Evolutionary conservation across 108 stramenopile species (phyloP).

Genomic region (Pseudonitzschia multiseries): DNA sequence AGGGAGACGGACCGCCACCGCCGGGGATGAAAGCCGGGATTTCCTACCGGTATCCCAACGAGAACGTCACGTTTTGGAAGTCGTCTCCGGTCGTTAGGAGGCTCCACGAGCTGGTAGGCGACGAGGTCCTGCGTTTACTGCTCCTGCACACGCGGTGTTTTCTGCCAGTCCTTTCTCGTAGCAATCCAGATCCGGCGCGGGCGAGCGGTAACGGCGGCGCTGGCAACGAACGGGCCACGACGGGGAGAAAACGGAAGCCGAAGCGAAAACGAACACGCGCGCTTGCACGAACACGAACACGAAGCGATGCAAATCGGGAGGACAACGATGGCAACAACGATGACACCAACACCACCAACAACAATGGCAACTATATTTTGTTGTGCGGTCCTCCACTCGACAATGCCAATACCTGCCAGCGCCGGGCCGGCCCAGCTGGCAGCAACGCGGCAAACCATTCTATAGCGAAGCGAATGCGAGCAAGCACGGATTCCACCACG

Average conservation of each 20-base stretch:
- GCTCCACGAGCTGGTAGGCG: constrained; percentile 43
- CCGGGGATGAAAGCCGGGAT: constrained; percentile 21
- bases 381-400: constrained; percentile 65
- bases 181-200: background rate
- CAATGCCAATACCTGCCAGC: constrained; percentile 18
- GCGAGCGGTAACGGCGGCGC: background rate
- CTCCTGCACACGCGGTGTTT: constrained; percentile 46
- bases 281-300: too few relatives aligned
- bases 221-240: background rate
- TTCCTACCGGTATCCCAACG: constrained; percentile 18
- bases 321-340: background rate
- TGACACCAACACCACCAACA: too few relatives aligned
- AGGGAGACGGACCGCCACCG: constrained; percentile 16
- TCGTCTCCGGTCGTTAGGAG: constrained; percentile 19
- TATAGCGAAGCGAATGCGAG: background rate
- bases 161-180: constrained; percentile 25
- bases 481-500: background rate
- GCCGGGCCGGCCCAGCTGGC: too few relatives aligned
- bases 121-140: constrained; percentile 49
- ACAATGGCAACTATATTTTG: constrained; percentile 58
- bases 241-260: background rate
- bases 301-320: background rate
- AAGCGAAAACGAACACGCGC: too few relatives aligned
- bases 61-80: constrained; percentile 48
- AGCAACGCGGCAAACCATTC: background rate